These are phyloP conservation scores for Colletotrichum simmondsii DNA, from an alignment of 2,329 filamentous ascomycete genomes.

Conservation along the genomic window DNA sequence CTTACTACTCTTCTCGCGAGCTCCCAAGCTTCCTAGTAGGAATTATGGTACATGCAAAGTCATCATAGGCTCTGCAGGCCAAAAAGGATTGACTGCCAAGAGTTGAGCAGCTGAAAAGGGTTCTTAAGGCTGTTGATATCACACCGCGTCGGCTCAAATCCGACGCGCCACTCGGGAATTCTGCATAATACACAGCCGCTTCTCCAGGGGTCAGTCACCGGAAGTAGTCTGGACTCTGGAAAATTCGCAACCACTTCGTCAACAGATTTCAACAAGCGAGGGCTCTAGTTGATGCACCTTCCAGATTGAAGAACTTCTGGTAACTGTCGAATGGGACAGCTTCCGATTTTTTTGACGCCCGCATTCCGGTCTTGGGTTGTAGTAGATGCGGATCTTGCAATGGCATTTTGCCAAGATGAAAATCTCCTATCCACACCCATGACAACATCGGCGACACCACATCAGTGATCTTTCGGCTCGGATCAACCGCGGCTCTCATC, in stretches of 20 bases:
- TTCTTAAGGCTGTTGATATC: not conserved
- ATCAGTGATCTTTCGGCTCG: not conserved
- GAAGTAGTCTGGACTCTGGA: not conserved
- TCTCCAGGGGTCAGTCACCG: not conserved
- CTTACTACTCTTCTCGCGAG: not conserved
- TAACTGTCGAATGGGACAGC: not conserved
- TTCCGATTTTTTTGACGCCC: constrained; percentile 3
- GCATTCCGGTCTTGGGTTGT: constrained; percentile 15
- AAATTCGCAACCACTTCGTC: not conserved
- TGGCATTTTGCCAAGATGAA: not conserved
- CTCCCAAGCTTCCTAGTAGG: not conserved
- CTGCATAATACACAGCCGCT: not conserved
- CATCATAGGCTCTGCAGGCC: not conserved
- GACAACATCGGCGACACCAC: constrained; percentile 2
- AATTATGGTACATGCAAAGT: not conserved
- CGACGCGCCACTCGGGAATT: not conserved
- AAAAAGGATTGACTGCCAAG: not conserved
- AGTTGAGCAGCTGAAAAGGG: not conserved
- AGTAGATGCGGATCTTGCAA: constrained; percentile 13
- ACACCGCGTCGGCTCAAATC: not conserved
- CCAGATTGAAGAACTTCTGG: not conserved
- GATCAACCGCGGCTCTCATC: constrained; percentile 8
- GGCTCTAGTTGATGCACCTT: not conserved
- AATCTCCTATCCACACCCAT: constrained; percentile 3
- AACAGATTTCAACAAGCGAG: not conserved